phyloP scores from a whole-genome alignment of 2,329 filamentous ascomycete species.

The Hypocreales sp. region DNA sequence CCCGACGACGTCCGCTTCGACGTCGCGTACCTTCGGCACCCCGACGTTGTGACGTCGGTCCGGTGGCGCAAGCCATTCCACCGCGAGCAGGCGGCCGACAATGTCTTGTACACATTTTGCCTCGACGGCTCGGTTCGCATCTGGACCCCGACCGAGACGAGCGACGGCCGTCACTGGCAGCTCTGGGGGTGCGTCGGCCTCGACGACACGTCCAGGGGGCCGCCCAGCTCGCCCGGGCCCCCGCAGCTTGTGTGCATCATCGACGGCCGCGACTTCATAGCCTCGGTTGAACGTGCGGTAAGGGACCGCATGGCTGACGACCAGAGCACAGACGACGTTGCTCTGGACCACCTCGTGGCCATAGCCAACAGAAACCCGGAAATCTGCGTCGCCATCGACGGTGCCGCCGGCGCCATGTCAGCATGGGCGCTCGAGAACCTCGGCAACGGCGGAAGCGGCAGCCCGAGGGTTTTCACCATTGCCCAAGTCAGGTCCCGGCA shows the following conservation, averaged over 20 bases:
- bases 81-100: constrained; percentile 63
- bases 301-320: constrained; percentile 38
- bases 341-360: constrained; percentile 71
- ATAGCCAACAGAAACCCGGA: constrained; percentile 77
- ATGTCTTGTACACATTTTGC: constrained; percentile 82
- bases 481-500: constrained; percentile 53
- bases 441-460: constrained; percentile 49
- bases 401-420: constrained; percentile 72
- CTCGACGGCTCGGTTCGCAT: constrained; percentile 66
- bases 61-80: constrained; percentile 76
- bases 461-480: constrained; percentile 68
- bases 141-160: constrained; percentile 65
- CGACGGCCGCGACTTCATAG: constrained; percentile 63
- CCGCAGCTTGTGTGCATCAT: constrained; percentile 53
- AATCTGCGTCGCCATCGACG: constrained; percentile 73
- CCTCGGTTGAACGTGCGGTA: constrained; percentile 63
- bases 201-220: constrained; percentile 47
- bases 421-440: constrained; percentile 88
- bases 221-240: constrained; percentile 5
- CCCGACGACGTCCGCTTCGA: constrained; percentile 77
- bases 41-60: constrained; percentile 60
- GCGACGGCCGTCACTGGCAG: constrained; percentile 55
- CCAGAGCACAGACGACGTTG: constrained; percentile 48
- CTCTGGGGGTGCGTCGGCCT: constrained; percentile 75
- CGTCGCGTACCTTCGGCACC: constrained; percentile 79